Evolutionary conservation across 441 rosid species (phyloP).

Genomic region (Corymbia calophylla): DNA sequence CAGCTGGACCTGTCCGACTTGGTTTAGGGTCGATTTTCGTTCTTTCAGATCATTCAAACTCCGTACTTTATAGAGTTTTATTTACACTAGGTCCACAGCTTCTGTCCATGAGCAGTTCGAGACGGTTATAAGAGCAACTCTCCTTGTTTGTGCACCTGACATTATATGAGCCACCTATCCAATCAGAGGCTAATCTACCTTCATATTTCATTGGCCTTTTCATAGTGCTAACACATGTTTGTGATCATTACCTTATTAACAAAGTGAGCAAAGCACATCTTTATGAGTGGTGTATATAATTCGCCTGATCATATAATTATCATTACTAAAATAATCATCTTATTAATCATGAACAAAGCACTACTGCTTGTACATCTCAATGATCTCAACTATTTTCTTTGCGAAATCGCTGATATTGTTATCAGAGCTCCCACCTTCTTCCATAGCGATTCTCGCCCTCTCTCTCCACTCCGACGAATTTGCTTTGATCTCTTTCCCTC

Average conservation of each 20-base stretch:
- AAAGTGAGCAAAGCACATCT: neutral
- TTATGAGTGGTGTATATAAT: neutral
- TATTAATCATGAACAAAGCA: neutral
- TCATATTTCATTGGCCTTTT: neutral
- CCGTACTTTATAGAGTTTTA: neutral
- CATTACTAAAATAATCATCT: neutral
- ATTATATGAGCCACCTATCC: neutral
- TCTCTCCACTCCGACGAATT: constrained; percentile 24
- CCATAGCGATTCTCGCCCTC: constrained; percentile 23
- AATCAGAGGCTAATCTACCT: neutral
- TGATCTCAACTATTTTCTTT: neutral
- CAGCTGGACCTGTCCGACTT: neutral
- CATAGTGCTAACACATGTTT: neutral
- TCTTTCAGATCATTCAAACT: neutral
- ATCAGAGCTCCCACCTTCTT: constrained; percentile 32
- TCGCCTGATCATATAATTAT: neutral
- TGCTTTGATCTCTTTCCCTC: constrained; percentile 18
- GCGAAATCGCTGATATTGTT: constrained; percentile 21
- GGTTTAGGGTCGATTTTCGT: neutral
- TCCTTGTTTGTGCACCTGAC: neutral
- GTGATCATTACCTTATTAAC: neutral
- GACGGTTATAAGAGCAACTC: neutral
- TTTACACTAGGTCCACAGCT: neutral
- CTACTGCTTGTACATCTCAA: neutral
- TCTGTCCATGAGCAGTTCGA: neutral